Evolutionary conservation across 768 basidiomycete genomes (phyloP).

Genomic region (Leccinum ochraceum): DNA sequence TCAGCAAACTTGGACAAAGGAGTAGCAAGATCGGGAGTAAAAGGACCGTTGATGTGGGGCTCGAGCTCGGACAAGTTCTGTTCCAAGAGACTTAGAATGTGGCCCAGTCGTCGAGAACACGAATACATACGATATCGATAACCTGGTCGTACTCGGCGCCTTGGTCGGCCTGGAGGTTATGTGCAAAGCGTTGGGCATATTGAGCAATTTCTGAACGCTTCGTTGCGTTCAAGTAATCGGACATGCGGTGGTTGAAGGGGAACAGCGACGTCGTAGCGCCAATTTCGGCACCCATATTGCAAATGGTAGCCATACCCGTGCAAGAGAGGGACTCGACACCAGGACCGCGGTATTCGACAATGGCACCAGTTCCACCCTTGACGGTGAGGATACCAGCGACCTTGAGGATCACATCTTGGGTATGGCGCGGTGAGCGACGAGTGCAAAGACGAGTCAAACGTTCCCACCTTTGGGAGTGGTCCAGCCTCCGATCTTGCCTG

Average conservation of each 20-base stretch:
- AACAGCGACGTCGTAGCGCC: slow-evolving; percentile 98
- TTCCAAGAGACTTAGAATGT: not conserved
- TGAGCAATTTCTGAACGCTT: slow-evolving; percentile 84
- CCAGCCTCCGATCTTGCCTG: slow-evolving; percentile 95
- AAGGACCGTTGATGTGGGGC: slow-evolving; percentile 99
- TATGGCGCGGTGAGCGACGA: slow-evolving; percentile 12
- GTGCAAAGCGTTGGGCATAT: slow-evolving; percentile 86
- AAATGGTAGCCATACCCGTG: slow-evolving; percentile 99
- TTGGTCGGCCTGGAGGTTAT: slow-evolving; percentile 89
- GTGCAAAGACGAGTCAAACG: not conserved
- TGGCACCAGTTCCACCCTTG: slow-evolving; percentile 99
- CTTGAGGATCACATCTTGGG: slow-evolving; percentile 93
- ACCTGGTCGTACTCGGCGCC: slow-evolving; percentile 90
- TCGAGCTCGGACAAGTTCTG: slow-evolving; percentile 96
- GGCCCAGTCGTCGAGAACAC: not conserved
- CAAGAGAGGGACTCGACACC: slow-evolving; percentile 96
- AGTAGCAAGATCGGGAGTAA: slow-evolving; percentile 99
- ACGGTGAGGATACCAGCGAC: slow-evolving; percentile 98
- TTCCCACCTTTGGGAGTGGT: slow-evolving; percentile 90
- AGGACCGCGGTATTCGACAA: slow-evolving; percentile 94
- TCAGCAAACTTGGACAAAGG: slow-evolving; percentile 94
- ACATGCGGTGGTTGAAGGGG: slow-evolving; percentile 98
- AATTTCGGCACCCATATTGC: slow-evolving; percentile 99
- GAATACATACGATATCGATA: slow-evolving; percentile 78
- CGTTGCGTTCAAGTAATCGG: slow-evolving; percentile 91